These are phyloP conservation scores for Boehmeria nivea DNA, from an alignment of 306 rosid genomes.

Conservation along the genomic window DNA sequence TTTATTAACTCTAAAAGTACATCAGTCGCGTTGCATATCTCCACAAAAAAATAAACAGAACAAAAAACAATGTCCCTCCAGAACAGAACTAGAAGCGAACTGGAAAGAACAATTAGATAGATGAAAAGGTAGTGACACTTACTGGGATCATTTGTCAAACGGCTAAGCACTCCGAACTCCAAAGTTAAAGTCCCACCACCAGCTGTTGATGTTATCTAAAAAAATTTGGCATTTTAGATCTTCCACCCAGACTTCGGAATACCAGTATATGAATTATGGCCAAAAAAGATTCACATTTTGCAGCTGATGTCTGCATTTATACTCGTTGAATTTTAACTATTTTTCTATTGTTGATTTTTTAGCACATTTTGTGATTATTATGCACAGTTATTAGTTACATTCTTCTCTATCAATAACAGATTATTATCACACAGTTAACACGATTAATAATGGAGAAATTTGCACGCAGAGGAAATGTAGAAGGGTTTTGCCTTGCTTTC, in stretches of 20 bases:
- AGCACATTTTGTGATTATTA: background rate
- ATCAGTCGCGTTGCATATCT: too few species aligned
- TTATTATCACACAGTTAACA: background rate
- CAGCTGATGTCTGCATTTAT: conserved; percentile 1
- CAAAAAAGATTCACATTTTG: background rate
- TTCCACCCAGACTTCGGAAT: conserved; percentile 11
- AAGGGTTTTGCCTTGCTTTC: conserved; percentile 84
- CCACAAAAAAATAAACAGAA: too few species aligned
- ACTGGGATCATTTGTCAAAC: conserved; percentile 87
- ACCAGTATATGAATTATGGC: background rate
- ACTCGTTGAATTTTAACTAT: background rate
- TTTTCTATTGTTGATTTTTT: background rate
- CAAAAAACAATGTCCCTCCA: too few species aligned
- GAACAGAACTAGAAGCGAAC: too few species aligned
- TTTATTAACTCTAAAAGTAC: too few species aligned
- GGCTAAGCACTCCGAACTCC: conserved; percentile 95
- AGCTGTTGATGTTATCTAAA: conserved; percentile 96
- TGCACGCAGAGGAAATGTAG: conserved; percentile 27
- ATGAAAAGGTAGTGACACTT: conserved; percentile 29
- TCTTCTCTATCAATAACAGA: background rate
- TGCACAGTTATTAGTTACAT: background rate
- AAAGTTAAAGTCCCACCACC: conserved; percentile 98
- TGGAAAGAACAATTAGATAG: background rate
- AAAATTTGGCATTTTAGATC: conserved; percentile 8
- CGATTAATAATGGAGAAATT: background rate